A percentile compares a stretch with the other conserved stretches of the same genome.
Evolutionary conservation across 495 filamentous ascomycete species (phyloP).

Genomic region (Trichocladium uniseriatum): DNA sequence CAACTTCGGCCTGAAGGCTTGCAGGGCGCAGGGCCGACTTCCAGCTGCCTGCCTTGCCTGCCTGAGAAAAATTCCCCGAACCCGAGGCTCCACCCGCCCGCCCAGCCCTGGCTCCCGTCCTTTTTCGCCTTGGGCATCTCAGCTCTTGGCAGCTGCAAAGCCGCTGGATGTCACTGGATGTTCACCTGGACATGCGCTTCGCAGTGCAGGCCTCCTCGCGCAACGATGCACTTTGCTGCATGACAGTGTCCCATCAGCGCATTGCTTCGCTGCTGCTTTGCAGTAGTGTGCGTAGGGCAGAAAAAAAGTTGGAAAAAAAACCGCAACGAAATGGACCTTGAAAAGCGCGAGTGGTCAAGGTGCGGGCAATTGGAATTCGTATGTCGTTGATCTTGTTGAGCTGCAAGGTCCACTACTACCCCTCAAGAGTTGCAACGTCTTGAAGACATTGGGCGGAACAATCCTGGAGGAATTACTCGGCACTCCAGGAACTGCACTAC

Average conservation of each 20-base stretch:
- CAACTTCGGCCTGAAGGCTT: slow-evolving; percentile 8
- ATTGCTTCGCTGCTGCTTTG: too few relatives aligned
- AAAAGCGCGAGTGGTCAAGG: too few relatives aligned
- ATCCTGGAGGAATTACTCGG: not conserved
- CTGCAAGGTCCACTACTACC: not conserved
- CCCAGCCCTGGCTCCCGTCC: too few relatives aligned
- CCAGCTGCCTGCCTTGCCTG: not conserved
- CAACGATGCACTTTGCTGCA: too few relatives aligned
- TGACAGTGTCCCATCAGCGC: not conserved
- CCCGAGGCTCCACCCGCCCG: not conserved
- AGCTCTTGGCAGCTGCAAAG: slow-evolving; percentile 1
- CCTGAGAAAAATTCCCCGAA: not conserved
- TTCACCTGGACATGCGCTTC: too few relatives aligned
- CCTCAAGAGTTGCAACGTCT: not conserved
- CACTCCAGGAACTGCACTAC: not conserved
- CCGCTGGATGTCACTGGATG: too few relatives aligned
- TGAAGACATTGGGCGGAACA: not conserved
- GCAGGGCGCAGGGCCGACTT: slow-evolving; percentile 9
- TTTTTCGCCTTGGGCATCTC: not conserved
- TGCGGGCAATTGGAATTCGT: too few relatives aligned
- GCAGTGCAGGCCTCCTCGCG: too few relatives aligned
- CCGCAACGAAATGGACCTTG: too few relatives aligned
- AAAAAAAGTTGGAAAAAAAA: too few relatives aligned
- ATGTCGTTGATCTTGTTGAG: not conserved
- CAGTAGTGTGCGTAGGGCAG: too few relatives aligned